Conservation (phyloP, 192 early-diverging fungal species). For the Coemansia sp. region DNA sequence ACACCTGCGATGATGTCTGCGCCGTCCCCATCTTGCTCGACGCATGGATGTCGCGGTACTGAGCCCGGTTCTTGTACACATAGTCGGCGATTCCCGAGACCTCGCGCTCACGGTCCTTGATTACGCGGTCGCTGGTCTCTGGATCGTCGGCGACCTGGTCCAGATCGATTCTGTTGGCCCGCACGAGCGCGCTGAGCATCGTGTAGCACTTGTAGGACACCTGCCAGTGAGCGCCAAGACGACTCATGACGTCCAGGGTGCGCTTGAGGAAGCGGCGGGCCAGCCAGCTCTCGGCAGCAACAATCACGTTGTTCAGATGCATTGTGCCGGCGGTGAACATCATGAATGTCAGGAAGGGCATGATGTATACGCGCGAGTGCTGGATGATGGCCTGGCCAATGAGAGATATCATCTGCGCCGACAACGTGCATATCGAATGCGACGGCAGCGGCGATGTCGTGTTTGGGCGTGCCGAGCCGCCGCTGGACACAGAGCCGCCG, state of each 20-base stretch:
- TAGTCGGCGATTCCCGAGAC: constrained; percentile 24
- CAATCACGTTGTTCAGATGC: constrained; percentile 56
- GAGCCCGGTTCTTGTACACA: constrained; percentile 34
- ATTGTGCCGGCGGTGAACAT: constrained; percentile 55
- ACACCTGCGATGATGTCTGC: constrained; percentile 5
- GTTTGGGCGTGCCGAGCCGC: constrained; percentile 9
- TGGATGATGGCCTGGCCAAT: constrained; percentile 45
- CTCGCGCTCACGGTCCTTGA: constrained; percentile 36
- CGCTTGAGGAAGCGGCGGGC: constrained; percentile 54
- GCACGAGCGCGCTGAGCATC: constrained; percentile 50
- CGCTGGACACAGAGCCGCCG: neutral
- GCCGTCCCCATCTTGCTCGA: constrained; percentile 15
- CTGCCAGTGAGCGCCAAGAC: constrained; percentile 53
- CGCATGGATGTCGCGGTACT: constrained; percentile 10
- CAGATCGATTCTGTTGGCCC: constrained; percentile 45
- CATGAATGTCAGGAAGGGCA: constrained; percentile 56
- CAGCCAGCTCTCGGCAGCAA: constrained; percentile 49
- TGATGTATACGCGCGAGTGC: constrained; percentile 51
- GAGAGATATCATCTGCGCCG: constrained; percentile 53
- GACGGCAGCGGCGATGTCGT: constrained; percentile 37
- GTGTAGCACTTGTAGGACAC: constrained; percentile 57
- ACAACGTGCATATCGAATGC: constrained; percentile 55
- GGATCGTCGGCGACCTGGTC: constrained; percentile 36
- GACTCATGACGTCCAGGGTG: constrained; percentile 53
- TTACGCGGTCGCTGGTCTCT: constrained; percentile 20